Evolutionary conservation across 805 yeast genomes (phyloP).

Genomic region (Metschnikowia shivogae): DNA sequence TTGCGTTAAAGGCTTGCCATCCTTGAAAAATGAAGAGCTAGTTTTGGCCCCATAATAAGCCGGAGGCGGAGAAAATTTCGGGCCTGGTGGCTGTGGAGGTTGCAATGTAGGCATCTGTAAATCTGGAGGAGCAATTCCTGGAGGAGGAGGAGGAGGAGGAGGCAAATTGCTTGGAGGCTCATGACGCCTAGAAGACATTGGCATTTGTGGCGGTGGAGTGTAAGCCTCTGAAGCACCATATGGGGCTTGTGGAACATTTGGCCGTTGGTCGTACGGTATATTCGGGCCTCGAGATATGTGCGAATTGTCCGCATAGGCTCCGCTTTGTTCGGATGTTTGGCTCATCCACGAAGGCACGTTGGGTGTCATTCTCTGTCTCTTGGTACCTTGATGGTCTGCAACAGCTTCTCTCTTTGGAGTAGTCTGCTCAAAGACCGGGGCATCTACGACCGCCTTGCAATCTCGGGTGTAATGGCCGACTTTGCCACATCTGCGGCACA

Average conservation of each 20-base stretch:
- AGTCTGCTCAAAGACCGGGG: not conserved
- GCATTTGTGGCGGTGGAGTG: conserved; percentile 5
- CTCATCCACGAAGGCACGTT: conserved; percentile 3
- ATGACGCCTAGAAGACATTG: not conserved
- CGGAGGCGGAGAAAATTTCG: not conserved
- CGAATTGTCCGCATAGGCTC: not conserved
- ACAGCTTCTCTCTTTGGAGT: not conserved
- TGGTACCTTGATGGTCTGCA: not conserved
- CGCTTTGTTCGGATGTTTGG: not conserved
- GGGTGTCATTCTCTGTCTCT: conserved; percentile 1
- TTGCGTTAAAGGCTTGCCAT: not conserved
- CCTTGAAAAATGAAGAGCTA: conserved; percentile 1
- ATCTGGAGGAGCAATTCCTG: not conserved
- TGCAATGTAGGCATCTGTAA: conserved; percentile 7
- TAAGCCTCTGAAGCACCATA: not conserved
- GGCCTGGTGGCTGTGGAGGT: conserved; percentile 4
- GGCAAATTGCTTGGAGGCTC: conserved; percentile 9
- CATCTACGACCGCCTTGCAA: conserved; percentile 49
- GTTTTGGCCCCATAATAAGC: not conserved
- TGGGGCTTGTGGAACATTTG: not conserved
- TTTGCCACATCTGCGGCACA: conserved; percentile 76
- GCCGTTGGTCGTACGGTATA: not conserved
- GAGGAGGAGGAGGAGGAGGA: conserved; percentile 13
- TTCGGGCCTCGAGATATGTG: not conserved
- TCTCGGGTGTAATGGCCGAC: conserved; percentile 87